Evolutionary conservation across 2,329 filamentous ascomycete species (phyloP).

Genomic region (Xylaria sp.): DNA sequence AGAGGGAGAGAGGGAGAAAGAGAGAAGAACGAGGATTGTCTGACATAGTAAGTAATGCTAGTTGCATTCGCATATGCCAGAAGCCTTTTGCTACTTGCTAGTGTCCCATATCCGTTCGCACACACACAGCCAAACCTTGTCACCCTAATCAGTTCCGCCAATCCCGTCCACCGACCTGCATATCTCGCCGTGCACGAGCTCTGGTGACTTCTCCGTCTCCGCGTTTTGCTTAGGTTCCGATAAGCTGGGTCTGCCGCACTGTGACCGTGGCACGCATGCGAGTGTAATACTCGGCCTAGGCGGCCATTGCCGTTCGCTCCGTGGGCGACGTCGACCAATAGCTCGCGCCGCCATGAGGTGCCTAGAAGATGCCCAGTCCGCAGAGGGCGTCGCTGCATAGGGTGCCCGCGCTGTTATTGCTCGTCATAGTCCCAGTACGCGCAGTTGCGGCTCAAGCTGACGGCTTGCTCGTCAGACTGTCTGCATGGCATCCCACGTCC

Average conservation of each 20-base stretch:
- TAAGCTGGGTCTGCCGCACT: constrained; percentile 48
- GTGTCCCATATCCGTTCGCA: constrained; percentile 27
- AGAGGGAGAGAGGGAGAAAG: not conserved
- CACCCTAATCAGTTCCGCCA: constrained; percentile 26
- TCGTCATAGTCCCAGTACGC: constrained; percentile 22
- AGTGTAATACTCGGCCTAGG: constrained; percentile 40
- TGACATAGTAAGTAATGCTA: constrained; percentile 31
- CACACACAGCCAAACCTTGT: constrained; percentile 23
- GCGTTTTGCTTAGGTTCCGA: constrained; percentile 39
- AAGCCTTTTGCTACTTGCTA: constrained; percentile 27
- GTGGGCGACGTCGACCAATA: constrained; percentile 31
- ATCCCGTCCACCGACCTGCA: constrained; percentile 35
- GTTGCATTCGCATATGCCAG: constrained; percentile 39
- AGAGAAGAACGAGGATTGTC: constrained; percentile 29
- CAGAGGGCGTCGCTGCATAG: constrained; percentile 19
- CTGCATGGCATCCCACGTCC: constrained; percentile 40
- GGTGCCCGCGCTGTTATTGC: constrained; percentile 10
- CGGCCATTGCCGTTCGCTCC: constrained; percentile 41
- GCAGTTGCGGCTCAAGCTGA: constrained; percentile 39
- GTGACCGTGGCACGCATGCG: constrained; percentile 43
- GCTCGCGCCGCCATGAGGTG: constrained; percentile 26
- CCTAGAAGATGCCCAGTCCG: constrained; percentile 7
- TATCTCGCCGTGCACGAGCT: constrained; percentile 41
- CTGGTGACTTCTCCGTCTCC: constrained; percentile 36
- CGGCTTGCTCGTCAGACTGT: constrained; percentile 30